Evolutionary conservation across 306 rosid genomes (phyloP), one percentile per base, ranked within the genome.

Genomic region (Leucaena leucocephala): DNA sequence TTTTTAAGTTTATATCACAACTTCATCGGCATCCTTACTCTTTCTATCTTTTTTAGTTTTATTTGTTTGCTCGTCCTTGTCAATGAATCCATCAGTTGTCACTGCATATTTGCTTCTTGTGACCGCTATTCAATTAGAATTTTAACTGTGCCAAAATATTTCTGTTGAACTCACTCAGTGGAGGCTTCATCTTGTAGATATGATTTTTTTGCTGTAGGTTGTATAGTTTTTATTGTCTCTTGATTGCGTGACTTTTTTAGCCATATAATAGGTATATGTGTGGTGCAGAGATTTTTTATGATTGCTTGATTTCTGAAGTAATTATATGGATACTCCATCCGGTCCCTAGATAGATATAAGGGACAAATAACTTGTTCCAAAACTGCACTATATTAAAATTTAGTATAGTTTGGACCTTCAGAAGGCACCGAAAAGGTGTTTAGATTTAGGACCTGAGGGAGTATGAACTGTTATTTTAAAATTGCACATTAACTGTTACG

Each of bases 81-180:
- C 27, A 27, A 27, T 27, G 27, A 27, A 27, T 27, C 27, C 1
- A 27, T 27, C 27, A 27, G 27, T 27, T 54, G 12, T 3, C 69
- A 4, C 1, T 48, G 61, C 27, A 27, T 33, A 8, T 46, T 48
- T 48, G 61, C 13, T 8, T 16, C 0, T 10, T 9, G 8, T 40
- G 50, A 4, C 52, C 8, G 2, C 38, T 33, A 46, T n/a, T 44
- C 19, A 39, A 19, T 38, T 48, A 35, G 5, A 40, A 19, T 45
- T 7, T 9, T 11, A 12, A 27, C 11, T 21, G 43, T 36, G 45
- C 19, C 66, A 39, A 57, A 22, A 45, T 48, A 17, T 76, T 55
- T 66, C 5, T 71, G 67, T 80, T 49, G 42, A 72, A 50, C 74
- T 66, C 43, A 48, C n/a, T 36, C 16, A 44, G 65, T 54, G 45